A percentile compares a stretch with the other conserved stretches of the same genome.
phyloP scores from a whole-genome alignment of 2,329 filamentous ascomycete genomes.

The Tetracladium maxilliforme region DNA sequence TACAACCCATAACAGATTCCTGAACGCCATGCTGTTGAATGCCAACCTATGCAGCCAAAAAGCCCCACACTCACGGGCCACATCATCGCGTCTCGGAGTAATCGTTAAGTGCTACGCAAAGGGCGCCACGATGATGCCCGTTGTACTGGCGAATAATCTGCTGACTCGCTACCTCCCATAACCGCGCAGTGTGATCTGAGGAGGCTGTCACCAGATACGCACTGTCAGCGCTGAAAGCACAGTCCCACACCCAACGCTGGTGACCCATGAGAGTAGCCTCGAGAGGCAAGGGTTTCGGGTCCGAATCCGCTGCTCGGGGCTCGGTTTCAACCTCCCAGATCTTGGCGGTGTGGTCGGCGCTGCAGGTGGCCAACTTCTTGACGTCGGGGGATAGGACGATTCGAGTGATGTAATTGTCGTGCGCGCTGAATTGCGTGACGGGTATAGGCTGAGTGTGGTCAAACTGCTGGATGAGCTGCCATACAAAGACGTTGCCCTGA shows the following conservation, averaged over 20 bases:
- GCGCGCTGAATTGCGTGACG: constrained; percentile 57
- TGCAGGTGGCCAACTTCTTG: constrained; percentile 60
- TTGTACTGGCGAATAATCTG: constrained; percentile 63
- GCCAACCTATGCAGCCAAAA: too few relatives aligned
- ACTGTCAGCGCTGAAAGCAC: constrained; percentile 59
- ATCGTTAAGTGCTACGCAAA: constrained; percentile 61
- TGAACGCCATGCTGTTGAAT: too few relatives aligned
- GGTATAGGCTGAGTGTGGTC: constrained; percentile 58
- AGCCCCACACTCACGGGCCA: neutral
- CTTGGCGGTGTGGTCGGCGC: constrained; percentile 70
- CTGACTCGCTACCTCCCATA: constrained; percentile 59
- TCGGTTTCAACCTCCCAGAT: constrained; percentile 78
- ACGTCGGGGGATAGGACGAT: constrained; percentile 63
- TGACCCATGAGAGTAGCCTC: constrained; percentile 58
- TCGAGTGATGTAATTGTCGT: constrained; percentile 59
- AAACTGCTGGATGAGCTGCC: constrained; percentile 67
- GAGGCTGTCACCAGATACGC: constrained; percentile 64
- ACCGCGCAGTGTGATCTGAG: constrained; percentile 56
- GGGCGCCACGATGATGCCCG: constrained; percentile 58
- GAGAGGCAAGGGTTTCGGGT: constrained; percentile 40
- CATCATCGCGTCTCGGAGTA: constrained; percentile 20
- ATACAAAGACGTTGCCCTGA: constrained; percentile 93
- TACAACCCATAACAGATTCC: too few relatives aligned
- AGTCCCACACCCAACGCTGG: constrained; percentile 70
- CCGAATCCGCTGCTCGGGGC: constrained; percentile 23